Base-by-base conservation (phyloP, 2,329 filamentous ascomycete species). In the Ophidiomyces ophidiicola region DNA sequence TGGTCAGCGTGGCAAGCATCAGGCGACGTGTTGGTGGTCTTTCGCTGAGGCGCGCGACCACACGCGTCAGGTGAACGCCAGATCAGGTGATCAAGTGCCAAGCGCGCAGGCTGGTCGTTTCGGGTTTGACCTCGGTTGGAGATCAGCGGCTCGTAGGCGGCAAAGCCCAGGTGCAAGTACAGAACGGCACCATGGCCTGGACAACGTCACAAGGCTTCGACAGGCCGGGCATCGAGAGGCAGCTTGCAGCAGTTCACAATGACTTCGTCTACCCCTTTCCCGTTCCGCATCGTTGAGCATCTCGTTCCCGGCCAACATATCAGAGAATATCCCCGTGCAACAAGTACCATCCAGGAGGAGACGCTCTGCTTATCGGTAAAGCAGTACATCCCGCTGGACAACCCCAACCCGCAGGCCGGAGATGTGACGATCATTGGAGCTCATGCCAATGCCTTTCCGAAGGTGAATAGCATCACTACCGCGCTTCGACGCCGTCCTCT, bases 391-490 rank as follows among this genome's bases (percentile, higher is more conserved):
- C 87, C 87, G 1, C 66, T 75, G 40, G 72, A 79, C 53, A 86
- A 87, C 50, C 69, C 67, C 0, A 60, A 65, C 17, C 80, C 84
- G 0, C 68, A 75, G 46, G 72, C 76, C 1, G 82, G 83, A 23
- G 83, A 90, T 58, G 66, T 94, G 6, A 94, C 85, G 14, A 78
- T 96, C 43, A 76, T 96, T 40, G 85, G 74, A 7, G 80, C 80
- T 3, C 87, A 94, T 62, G 88, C 85, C 35, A 94, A 94, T 64
- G 88, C 80, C 7, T 94, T 94, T 49, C 82, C 84, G 7, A 96
- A 94, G 71, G 82, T 82, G 58, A 39, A n/a, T n/a, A n/a, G 51
- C 26, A 36, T 24, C 6, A 4, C 14, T 26, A 12, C 4, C 25
- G 21, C 30, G 17, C 4, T 6, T 24, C 25, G n/a, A 36, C 28